Evolutionary conservation across 78 protist genomes (phyloP).

Genomic region (Dictyostelium brefeldianum): DNA sequence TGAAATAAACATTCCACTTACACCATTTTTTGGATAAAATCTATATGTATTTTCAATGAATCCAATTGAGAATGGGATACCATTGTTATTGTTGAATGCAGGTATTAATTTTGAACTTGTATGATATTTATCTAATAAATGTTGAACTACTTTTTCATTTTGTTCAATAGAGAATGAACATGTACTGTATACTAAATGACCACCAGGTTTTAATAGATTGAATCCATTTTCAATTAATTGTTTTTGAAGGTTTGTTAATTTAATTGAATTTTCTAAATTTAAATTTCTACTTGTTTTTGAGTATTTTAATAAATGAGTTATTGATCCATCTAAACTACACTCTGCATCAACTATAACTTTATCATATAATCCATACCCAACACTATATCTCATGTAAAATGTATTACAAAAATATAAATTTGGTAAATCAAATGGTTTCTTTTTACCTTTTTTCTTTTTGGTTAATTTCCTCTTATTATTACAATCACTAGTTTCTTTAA

Average conservation of each 20-base stretch:
- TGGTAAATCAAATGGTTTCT: conserved; percentile 29
- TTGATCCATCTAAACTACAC: conserved; percentile 89
- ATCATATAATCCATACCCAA: conserved; percentile 63
- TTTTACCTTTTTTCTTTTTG: conserved; percentile 23
- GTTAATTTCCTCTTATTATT: not conserved
- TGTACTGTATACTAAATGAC: conserved; percentile 85
- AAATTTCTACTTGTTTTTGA: conserved; percentile 52
- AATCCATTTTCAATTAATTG: conserved; percentile 79
- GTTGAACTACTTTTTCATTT: conserved; percentile 85
- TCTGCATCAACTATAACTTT: conserved; percentile 90
- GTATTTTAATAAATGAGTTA: conserved; percentile 70
- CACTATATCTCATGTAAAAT: conserved; percentile 55
- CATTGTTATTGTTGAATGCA: not conserved
- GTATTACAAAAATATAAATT: conserved; percentile 52
- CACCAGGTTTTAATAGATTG: conserved; percentile 65
- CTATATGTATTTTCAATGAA: conserved; percentile 62
- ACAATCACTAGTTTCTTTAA: conserved; percentile 5
- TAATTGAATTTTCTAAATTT: conserved; percentile 11
- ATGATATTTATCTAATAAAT: conserved; percentile 40
- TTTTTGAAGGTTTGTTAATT: conserved; percentile 53
- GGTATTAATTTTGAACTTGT: conserved; percentile 36
- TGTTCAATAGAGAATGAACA: conserved; percentile 80
- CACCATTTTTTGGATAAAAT: conserved; percentile 80
- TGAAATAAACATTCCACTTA: conserved; percentile 81
- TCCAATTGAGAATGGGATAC: conserved; percentile 42